Evolutionary conservation across 805 yeast genomes (phyloP), one percentile per base, ranked within the genome.

Genomic region (Candida khao-thaluensis): DNA sequence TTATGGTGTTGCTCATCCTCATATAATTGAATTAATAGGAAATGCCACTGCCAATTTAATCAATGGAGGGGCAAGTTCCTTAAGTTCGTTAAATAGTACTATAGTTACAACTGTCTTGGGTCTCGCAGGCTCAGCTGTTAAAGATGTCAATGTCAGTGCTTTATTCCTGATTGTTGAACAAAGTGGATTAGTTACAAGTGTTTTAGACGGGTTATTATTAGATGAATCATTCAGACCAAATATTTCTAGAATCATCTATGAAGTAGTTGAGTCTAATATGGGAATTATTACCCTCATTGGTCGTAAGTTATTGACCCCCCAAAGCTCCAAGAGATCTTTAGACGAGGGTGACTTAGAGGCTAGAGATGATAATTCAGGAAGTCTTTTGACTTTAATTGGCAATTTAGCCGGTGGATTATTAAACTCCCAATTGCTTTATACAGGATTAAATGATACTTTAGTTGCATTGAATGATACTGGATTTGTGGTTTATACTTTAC

Each of bases 381-480:
- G 52, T 12, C 53, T 67, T 11, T 52, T 41, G 15, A 36, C 44
- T 5, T 62, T 69, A 39, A 52, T 54, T 28, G 51, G 52, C 5
- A 66, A 66, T 47, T 36, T 62, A 12, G 54, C 54, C 14, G 52
- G 57, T 6, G 37, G 60, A 1, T 44, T 63, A 17, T 51, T 69
- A 36, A 39, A 48, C 23, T 66, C 72, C 2, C 40, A 48, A 16
- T 22, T 60, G 5, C 55, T 65, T 21, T 45, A 47, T 25, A 41
- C 49, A 21, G 49, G 53, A n/a, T 53, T 61, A 35, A 44, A 44
- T n/a, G 66, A 54, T 29, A 40, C 52, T 8, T 46, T 62, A 26
- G 47, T 53, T 30, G 69, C 72, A 7, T 56, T 69, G 40, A 69
- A 69, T 51, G 64, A 66, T 43, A 68, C 74, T 5, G 69, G 67